These are phyloP conservation scores for Persicaria tinctoria DNA, from an alignment of 148 eudicot species.

Conservation along the genomic window DNA sequence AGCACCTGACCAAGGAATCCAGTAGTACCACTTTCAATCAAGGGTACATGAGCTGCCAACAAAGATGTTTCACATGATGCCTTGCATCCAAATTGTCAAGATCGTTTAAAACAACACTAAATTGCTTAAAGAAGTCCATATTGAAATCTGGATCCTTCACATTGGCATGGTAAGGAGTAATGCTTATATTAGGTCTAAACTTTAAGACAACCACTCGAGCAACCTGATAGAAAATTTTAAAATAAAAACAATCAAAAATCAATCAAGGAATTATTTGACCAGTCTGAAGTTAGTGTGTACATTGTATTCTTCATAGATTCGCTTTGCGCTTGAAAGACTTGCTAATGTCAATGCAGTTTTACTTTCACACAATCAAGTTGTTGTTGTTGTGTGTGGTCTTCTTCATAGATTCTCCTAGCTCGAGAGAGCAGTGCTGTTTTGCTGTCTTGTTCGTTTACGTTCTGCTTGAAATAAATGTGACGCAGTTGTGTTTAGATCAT, in stretches of 20 bases:
- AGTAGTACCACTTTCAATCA: slow-evolving; percentile 93
- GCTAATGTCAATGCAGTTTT: no score
- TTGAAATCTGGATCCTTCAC: slow-evolving; percentile 80
- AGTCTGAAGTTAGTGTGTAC: no score
- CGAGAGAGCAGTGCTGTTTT: no score
- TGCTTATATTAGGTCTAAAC: slow-evolving; percentile 77
- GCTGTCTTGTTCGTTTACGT: no score
- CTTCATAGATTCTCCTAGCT: no score
- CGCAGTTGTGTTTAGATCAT: no score
- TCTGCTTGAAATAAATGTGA: no score
- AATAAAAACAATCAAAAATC: slow-evolving; percentile 6
- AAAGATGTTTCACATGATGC: slow-evolving; percentile 91
- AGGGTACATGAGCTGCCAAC: slow-evolving; percentile 87
- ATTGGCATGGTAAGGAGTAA: slow-evolving; percentile 88
- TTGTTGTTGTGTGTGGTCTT: no score
- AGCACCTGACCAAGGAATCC: slow-evolving; percentile 75
- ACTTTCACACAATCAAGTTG: no score
- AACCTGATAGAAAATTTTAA: slow-evolving; percentile 13
- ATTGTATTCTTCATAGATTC: no score
- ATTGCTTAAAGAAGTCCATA: slow-evolving; percentile 85
- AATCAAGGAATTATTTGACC: no score
- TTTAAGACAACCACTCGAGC: slow-evolving; percentile 69
- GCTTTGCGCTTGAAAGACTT: no score
- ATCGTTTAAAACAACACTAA: slow-evolving; percentile 83
- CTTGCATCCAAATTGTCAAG: slow-evolving; percentile 96